Evolutionary conservation across 2,329 filamentous ascomycete species (phyloP), one percentile per base, ranked within the genome.

Genomic region (Alternaria sp.): DNA sequence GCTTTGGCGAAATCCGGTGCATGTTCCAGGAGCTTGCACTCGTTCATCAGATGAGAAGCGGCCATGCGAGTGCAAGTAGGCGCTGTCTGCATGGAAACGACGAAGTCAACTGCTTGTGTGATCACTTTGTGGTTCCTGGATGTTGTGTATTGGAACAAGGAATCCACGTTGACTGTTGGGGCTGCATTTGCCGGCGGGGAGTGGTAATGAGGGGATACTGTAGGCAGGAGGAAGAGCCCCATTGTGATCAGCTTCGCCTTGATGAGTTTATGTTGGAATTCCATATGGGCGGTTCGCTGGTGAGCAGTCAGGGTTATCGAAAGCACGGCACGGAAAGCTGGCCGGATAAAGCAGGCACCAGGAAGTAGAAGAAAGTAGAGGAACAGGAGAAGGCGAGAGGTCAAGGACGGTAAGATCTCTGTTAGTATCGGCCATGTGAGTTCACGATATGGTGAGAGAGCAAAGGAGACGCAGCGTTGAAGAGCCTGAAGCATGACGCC

Each of bases 51-150:
- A 41, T 81, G 82, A 3, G 82, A 80, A 3, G 84, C 82, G 8
- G 87, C 87, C 41, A 87, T 75, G 8, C 83, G 82, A 60, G 84
- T 83, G 77, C 87, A 89, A 0, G 85, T 71, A 5, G 71, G 69
- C 5, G 71, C 69, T 15, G 63, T 72, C 43, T 70, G 73, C 69
- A 70, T 71, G 0, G 71, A 73, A 0, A 67, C 63, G 15, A 74
- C 65, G 9, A 74, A 71, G 7, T 72, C 70, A 20, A 74, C 65
- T 2, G 72, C 72, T 56, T 74, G 68, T 1, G 71, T 68, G 23
- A 73, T 73, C 1, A 73, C 67, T 33, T 58, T 66, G 49, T 72
- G 61, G 37, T 74, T 73, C 46, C 72, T 65, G 14, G 72, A 68
- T 5, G 67, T 64, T 14, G 65, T 72, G 28, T 73, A 47, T 30